These are phyloP conservation scores for Populus simonii DNA, from an alignment of 345 rosid genomes.

Conservation along the genomic window DNA sequence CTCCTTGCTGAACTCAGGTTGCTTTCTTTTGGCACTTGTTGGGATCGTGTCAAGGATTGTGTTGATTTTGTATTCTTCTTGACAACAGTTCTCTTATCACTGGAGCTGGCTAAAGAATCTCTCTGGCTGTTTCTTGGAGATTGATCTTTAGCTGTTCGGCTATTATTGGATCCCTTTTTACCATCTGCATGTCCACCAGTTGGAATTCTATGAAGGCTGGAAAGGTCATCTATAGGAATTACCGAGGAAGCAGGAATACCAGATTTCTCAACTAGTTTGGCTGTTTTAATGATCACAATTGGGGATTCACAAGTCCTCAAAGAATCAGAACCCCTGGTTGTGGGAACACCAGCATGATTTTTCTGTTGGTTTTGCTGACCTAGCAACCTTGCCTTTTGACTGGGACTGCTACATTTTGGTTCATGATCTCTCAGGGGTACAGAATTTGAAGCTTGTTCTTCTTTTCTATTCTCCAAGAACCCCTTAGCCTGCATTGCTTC, in stretches of 20 bases:
- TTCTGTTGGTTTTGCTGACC: slow-evolving; percentile 28
- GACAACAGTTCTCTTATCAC: slow-evolving; percentile 48
- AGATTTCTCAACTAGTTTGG: slow-evolving; percentile 68
- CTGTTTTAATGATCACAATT: slow-evolving; percentile 94
- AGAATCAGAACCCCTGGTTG: slow-evolving; percentile 36
- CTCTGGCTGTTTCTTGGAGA: slow-evolving; percentile 40
- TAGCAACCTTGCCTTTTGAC: slow-evolving; percentile 32
- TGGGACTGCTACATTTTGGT: slow-evolving; percentile 35
- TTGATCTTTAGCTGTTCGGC: slow-evolving; percentile 39
- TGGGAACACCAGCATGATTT: slow-evolving; percentile 31
- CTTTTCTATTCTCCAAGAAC: slow-evolving; percentile 54
- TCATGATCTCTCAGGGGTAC: slow-evolving; percentile 40
- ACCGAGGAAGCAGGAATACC: slow-evolving; percentile 52
- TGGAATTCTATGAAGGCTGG: slow-evolving; percentile 43
- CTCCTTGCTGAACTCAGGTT: slow-evolving; percentile 38
- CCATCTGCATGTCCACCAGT: slow-evolving; percentile 35
- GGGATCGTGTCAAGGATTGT: slow-evolving; percentile 47
- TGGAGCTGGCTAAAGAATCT: slow-evolving; percentile 38
- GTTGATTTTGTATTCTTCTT: slow-evolving; percentile 40
- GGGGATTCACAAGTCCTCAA: slow-evolving; percentile 65
- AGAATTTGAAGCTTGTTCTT: slow-evolving; percentile 53
- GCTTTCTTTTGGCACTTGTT: slow-evolving; percentile 47
- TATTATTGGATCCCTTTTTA: slow-evolving; percentile 37
- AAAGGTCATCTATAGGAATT: slow-evolving; percentile 50
- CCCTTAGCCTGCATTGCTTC: slow-evolving; percentile 83